These are phyloP conservation scores for Cetraspora pellucida DNA, from an alignment of 192 early-diverging fungal species.

Conservation along the genomic window DNA sequence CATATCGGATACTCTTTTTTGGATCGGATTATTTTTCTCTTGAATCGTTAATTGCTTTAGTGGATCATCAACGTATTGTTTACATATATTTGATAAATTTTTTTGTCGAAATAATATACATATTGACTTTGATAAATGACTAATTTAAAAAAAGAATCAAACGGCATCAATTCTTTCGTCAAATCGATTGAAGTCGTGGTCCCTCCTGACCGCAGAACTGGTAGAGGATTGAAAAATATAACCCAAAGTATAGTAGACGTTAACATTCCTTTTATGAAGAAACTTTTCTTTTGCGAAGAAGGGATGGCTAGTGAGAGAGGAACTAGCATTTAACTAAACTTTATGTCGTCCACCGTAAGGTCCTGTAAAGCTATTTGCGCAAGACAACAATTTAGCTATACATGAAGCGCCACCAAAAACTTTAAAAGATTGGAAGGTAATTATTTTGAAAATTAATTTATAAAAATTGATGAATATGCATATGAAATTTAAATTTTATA, in stretches of 20 bases:
- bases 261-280: no score
- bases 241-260: not conserved
- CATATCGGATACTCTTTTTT: constrained; percentile 72
- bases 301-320: no score
- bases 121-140: not conserved
- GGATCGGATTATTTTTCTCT: constrained; percentile 85
- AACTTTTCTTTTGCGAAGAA: not conserved
- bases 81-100: not conserved
- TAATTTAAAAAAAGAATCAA: constrained; percentile 11
- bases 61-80: constrained; percentile 50
- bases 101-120: not conserved
- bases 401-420: constrained; percentile 58
- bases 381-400: constrained; percentile 40
- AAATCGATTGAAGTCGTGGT: constrained; percentile 38
- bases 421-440: constrained; percentile 56
- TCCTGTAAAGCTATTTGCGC: constrained; percentile 52
- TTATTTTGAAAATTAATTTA: not conserved
- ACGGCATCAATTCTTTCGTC: constrained; percentile 32
- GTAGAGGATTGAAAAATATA: constrained; percentile 23
- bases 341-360: constrained; percentile 37
- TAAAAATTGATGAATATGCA: no score
- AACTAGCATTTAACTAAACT: constrained; percentile 16
- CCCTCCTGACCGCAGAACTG: constrained; percentile 43
- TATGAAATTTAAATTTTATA: not conserved
- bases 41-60: constrained; percentile 58